phyloP scores from a whole-genome alignment of 169 alveolate species.

The Plasmodium sp. region DNA sequence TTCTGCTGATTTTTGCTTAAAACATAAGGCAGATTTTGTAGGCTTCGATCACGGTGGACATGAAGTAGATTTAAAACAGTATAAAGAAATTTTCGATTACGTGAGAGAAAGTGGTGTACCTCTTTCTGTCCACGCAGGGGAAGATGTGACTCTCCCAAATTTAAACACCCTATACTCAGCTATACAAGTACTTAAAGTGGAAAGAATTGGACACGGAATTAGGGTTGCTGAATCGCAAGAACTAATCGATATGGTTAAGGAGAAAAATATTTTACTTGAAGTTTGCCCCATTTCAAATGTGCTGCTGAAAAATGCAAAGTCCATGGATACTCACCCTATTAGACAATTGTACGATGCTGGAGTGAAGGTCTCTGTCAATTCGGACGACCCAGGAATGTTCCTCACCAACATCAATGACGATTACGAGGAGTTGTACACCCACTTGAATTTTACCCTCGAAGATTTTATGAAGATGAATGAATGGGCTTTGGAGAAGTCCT shows the following conservation, averaged over 20 bases:
- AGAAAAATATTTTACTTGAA: constrained; percentile 69
- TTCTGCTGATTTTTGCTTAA: constrained; percentile 73
- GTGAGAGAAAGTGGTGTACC: constrained; percentile 70
- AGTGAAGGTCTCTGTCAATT: constrained; percentile 74
- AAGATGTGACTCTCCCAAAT: constrained; percentile 72
- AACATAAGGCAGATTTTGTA: constrained; percentile 64
- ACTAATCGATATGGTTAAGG: constrained; percentile 59
- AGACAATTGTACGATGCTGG: constrained; percentile 77
- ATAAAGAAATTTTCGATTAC: constrained; percentile 49
- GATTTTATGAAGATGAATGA: constrained; percentile 76
- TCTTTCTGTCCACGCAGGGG: constrained; percentile 78
- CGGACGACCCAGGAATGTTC: constrained; percentile 79
- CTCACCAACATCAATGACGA: constrained; percentile 67
- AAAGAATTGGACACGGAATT: constrained; percentile 78
- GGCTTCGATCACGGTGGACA: constrained; percentile 78
- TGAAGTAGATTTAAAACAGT: constrained; percentile 56
- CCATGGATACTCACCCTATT: constrained; percentile 76
- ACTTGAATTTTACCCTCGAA: constrained; percentile 67
- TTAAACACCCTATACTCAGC: constrained; percentile 66
- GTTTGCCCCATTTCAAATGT: constrained; percentile 76
- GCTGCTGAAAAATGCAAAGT: constrained; percentile 64
- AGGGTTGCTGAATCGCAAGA: constrained; percentile 75
- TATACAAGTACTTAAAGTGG: constrained; percentile 56
- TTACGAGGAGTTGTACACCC: constrained; percentile 65
- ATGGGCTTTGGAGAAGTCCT: constrained; percentile 78